Evolutionary conservation across 805 yeast genomes (phyloP), one percentile per base, ranked within the genome.

Genomic region (Candida peoriensis): DNA sequence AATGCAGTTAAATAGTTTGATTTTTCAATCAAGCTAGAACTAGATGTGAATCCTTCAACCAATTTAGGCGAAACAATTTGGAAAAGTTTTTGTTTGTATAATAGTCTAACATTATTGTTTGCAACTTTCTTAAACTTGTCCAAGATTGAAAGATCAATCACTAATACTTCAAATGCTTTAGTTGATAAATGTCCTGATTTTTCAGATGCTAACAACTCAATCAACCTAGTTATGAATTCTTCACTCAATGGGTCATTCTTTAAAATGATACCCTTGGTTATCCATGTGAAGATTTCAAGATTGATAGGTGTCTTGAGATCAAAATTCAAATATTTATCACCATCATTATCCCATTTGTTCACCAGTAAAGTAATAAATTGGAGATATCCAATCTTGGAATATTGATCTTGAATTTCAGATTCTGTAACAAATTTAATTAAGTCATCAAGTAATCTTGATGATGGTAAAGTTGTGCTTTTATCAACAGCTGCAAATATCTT

Each of bases 21-120:
- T 41, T 72, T 72, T 13, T 54, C 38, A 3, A 27, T 31, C 39
- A 58, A 44, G 9, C 56, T 50, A 2, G 36, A 20, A 1, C 40
- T 45, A 20, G 8, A 8, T 5, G 60, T 57, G 53, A 72, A 78
- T 4, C 68, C 69, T 0, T 58, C 52, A 7, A 81, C 73, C 21
- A 87, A 54, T 20, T 54, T 57, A 1, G 83, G 82, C 6, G 86
- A 66, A 2, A 77, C 61, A 8, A 66, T 60, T 39, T 76, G 74
- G 53, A 87, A 86, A 18, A 85, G 68, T 43, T 78, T 78, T 52
- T 93, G 98, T 53, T 87, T 87, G 67, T 82, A 86, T 17, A 93
- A 65, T 29, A 73, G 57, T 39, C 83, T 72, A 14, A 81, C 72
- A 39, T 78, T 75, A 36, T 82, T 67, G 42, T 76, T 76, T 42